A percentile compares a stretch with the other conserved stretches of the same genome.
These are phyloP conservation scores for Yamadazyma laniorum DNA, from an alignment of 805 yeast genomes.

Conservation along the genomic window DNA sequence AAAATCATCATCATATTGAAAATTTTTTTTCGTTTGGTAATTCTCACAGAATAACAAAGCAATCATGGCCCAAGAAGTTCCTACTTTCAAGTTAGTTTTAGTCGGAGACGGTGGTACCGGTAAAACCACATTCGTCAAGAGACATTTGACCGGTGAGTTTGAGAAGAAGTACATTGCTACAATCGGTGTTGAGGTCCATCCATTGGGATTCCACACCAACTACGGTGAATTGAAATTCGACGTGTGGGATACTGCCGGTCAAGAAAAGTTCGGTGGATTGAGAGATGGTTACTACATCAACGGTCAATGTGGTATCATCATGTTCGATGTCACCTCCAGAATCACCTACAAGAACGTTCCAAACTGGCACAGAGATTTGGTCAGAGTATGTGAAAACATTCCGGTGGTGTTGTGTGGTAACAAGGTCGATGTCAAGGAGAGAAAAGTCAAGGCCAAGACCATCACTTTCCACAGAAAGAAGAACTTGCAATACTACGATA, in stretches of 20 bases:
- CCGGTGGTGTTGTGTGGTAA: slow-evolving; percentile 99
- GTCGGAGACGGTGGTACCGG: slow-evolving; percentile 99
- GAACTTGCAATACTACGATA: slow-evolving; percentile 98
- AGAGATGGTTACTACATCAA: slow-evolving; percentile 99
- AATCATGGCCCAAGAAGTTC: slow-evolving; percentile 74
- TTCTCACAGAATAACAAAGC: slow-evolving; percentile 12
- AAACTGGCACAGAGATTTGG: slow-evolving; percentile 99
- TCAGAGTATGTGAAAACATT: slow-evolving; percentile 99
- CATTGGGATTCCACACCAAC: slow-evolving; percentile 96
- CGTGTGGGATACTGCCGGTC: slow-evolving; percentile 99
- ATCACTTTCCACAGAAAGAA: slow-evolving; percentile 99
- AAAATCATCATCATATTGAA: background rate
- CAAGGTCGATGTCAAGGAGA: slow-evolving; percentile 99
- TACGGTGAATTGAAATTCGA: slow-evolving; percentile 98
- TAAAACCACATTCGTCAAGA: slow-evolving; percentile 98
- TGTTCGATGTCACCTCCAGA: slow-evolving; percentile 99
- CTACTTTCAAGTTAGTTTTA: slow-evolving; percentile 95
- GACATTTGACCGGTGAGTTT: slow-evolving; percentile 99
- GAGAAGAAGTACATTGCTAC: slow-evolving; percentile 99
- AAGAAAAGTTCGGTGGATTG: slow-evolving; percentile 99
- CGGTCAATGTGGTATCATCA: slow-evolving; percentile 99
- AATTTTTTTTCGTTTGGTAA: background rate
- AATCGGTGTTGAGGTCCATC: slow-evolving; percentile 99
- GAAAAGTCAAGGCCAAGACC: slow-evolving; percentile 99
- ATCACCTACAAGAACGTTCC: slow-evolving; percentile 99